Percentiles rank a stretch among this genome's conserved stretches.
Conservation (phyloP, 495 filamentous ascomycete genomes). For the Chlorociboria aeruginascens region DNA sequence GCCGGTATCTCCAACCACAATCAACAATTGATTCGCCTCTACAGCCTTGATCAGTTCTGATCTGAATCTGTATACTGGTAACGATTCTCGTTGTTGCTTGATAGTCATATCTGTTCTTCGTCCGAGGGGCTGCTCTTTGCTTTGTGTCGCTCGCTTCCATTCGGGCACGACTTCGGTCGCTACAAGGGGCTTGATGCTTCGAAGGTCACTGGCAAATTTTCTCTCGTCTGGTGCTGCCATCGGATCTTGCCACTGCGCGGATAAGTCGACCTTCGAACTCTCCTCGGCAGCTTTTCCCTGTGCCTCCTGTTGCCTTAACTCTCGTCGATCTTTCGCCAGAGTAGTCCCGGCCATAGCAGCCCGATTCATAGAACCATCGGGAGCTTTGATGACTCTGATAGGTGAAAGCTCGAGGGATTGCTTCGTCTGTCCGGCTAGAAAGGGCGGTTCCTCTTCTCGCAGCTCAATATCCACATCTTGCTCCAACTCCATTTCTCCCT, state of each 20-base stretch:
- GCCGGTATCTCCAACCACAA: constrained; percentile 95
- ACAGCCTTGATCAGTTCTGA: constrained; percentile 84
- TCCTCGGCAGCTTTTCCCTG: constrained; percentile 74
- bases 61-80: constrained; percentile 87
- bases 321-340: constrained; percentile 82
- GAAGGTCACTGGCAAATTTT: constrained; percentile 78
- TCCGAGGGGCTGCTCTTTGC: constrained; percentile 72
- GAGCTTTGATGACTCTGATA: constrained; percentile 92
- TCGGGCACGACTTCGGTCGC: constrained; percentile 64
- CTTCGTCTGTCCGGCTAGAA: constrained; percentile 91
- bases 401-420: constrained; percentile 89
- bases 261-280: constrained; percentile 70
- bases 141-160: constrained; percentile 80
- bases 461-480: constrained; percentile 98
- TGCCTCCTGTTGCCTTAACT: constrained; percentile 77
- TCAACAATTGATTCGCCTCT: constrained; percentile 74
- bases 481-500: constrained; percentile 85
- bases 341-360: constrained; percentile 87
- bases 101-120: constrained; percentile 86
- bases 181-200: constrained; percentile 35
- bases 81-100: constrained; percentile 82
- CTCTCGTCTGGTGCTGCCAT: constrained; percentile 76
- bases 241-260: constrained; percentile 91
- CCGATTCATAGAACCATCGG: constrained; percentile 89
- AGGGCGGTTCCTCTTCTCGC: constrained; percentile 89